A percentile compares a stretch with the other conserved stretches of the same genome.
These are phyloP conservation scores for Eucalyptus marginata DNA, from an alignment of 345 rosid species.

Conservation along the genomic window DNA sequence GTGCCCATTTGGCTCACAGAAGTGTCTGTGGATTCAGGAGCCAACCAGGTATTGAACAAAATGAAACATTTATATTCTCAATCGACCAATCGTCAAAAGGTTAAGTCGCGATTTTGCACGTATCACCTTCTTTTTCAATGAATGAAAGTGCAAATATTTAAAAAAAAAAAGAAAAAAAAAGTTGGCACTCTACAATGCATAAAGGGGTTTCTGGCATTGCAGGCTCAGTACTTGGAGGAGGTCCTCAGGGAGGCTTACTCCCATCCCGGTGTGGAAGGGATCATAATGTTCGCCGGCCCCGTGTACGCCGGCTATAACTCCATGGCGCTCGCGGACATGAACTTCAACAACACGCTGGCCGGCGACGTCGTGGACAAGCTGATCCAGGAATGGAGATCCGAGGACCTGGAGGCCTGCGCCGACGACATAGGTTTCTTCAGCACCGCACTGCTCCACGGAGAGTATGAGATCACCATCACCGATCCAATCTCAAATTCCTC, in stretches of 20 bases:
- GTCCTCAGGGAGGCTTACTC: constrained; percentile 56
- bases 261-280: constrained; percentile 62
- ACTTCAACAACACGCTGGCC: constrained; percentile 31
- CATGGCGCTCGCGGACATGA: constrained; percentile 25
- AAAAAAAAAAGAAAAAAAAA: not conserved
- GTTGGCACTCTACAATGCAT: not conserved
- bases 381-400: constrained; percentile 34
- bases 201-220: not conserved
- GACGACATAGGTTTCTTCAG: constrained; percentile 11
- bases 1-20: constrained; percentile 85
- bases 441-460: constrained; percentile 38
- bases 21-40: constrained; percentile 24
- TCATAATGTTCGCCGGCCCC: constrained; percentile 60
- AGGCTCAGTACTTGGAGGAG: constrained; percentile 31
- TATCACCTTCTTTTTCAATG: not conserved
- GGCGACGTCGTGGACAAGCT: constrained; percentile 64
- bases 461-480: constrained; percentile 22
- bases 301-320: constrained; percentile 32
- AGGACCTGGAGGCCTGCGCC: not conserved
- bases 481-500: constrained; percentile 16
- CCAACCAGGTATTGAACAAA: constrained; percentile 14
- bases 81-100: not conserved
- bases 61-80: not conserved
- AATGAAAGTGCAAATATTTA: not conserved
- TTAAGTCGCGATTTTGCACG: not conserved